phyloP scores from a whole-genome alignment of 495 filamentous ascomycete species.

The Hypoxylon subgilvum region DNA sequence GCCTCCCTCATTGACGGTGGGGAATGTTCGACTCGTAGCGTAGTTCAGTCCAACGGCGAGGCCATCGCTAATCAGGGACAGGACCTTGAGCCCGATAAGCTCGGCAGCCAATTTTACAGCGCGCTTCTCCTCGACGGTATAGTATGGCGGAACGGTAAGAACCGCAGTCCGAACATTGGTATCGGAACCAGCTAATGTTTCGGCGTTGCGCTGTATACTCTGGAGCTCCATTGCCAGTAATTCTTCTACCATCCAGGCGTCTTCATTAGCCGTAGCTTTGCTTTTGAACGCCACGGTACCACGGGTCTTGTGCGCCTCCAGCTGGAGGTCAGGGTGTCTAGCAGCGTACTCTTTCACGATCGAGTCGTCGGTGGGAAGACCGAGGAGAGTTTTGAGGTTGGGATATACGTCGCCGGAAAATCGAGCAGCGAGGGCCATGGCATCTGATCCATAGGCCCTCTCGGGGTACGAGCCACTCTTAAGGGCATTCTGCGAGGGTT shows the following conservation, averaged over 20 bases:
- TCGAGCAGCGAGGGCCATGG: conserved; percentile 81
- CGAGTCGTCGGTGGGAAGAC: conserved; percentile 67
- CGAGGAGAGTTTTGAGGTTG: conserved; percentile 87
- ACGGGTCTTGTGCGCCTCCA: conserved; percentile 63
- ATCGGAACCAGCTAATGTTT: conserved; percentile 80
- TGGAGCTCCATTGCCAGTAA: conserved; percentile 95
- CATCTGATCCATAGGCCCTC: conserved; percentile 88
- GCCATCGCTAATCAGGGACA: conserved; percentile 86
- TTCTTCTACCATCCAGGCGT: conserved; percentile 87
- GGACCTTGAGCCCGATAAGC: conserved; percentile 83
- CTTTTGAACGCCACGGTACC: conserved; percentile 80
- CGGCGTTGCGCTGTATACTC: conserved; percentile 84
- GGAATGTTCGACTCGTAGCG: conserved; percentile 87
- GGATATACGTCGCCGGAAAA: conserved; percentile 93
- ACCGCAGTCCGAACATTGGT: conserved; percentile 78
- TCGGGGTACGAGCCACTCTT: conserved; percentile 76
- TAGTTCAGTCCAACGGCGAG: conserved; percentile 94
- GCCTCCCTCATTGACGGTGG: conserved; percentile 77
- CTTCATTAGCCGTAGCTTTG: conserved; percentile 63
- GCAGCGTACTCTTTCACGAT: conserved; percentile 69
- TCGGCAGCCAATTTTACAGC: conserved; percentile 81
- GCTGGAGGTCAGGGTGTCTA: conserved; percentile 72
- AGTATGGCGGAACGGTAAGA: conserved; percentile 91
- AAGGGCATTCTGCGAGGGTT: conserved; percentile 68
- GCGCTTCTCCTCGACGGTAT: conserved; percentile 84